Evolutionary conservation across 2,329 filamentous ascomycete genomes (phyloP).

Genomic region (Curvularia hawaiiensis): DNA sequence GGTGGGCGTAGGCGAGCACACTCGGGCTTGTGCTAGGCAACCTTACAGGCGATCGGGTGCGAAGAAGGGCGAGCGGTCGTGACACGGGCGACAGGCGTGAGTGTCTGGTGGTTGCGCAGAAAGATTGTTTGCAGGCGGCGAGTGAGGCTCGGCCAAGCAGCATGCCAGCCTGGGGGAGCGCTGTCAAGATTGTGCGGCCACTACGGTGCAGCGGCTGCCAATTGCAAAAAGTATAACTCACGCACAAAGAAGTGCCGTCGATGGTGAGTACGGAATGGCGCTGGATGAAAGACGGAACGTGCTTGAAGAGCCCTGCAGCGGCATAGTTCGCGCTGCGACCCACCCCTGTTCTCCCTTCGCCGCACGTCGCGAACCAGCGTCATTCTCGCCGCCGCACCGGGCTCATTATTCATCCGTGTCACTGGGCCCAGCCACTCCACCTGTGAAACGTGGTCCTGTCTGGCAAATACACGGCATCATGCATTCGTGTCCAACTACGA

Average conservation of each 20-base stretch:
- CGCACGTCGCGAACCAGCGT: slow-evolving; percentile 14
- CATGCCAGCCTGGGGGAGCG: slow-evolving; percentile 27
- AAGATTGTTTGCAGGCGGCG: slow-evolving; percentile 39
- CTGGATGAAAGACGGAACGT: slow-evolving; percentile 9
- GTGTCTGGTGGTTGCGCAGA: slow-evolving; percentile 20
- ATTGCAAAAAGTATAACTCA: slow-evolving; percentile 2
- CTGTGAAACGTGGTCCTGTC: background rate
- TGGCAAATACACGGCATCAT: background rate
- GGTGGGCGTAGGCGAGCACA: slow-evolving; percentile 13
- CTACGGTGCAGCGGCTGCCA: slow-evolving; percentile 9
- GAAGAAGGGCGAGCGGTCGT: slow-evolving; percentile 9
- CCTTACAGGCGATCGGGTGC: slow-evolving; percentile 4
- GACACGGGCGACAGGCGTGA: slow-evolving; percentile 15
- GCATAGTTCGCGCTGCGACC: slow-evolving; percentile 26
- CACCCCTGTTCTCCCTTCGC: slow-evolving; percentile 9
- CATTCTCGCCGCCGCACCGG: background rate
- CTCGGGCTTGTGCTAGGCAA: slow-evolving; percentile 1
- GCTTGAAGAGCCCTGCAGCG: slow-evolving; percentile 22
- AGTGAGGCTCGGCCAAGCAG: slow-evolving; percentile 37
- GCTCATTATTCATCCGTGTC: background rate
- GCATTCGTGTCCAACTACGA: background rate
- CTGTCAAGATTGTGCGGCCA: slow-evolving; percentile 5
- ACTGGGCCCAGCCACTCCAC: background rate
- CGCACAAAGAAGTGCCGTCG: slow-evolving; percentile 11
- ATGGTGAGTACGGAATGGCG: slow-evolving; percentile 8